Conservation (phyloP, 1,139 yeast species). For the Candida dubliniensis region DNA sequence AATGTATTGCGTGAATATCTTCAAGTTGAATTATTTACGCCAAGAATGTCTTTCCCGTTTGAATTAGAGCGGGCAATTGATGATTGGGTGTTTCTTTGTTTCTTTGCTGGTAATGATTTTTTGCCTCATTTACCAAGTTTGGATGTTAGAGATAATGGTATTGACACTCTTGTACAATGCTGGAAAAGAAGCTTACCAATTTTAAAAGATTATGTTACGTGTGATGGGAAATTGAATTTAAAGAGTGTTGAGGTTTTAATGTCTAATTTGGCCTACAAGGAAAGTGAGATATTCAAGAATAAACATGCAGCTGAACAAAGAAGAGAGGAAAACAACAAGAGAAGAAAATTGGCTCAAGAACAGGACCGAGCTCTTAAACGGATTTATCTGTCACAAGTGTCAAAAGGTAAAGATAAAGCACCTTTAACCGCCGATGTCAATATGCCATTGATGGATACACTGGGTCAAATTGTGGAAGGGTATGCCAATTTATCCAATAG, state of each 20-base stretch:
- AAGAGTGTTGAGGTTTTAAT: constrained; percentile 74
- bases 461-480: constrained; percentile 68
- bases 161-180: constrained; percentile 73
- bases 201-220: constrained; percentile 76
- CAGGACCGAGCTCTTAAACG: constrained; percentile 38
- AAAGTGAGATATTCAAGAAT: constrained; percentile 73
- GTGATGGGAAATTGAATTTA: constrained; percentile 82
- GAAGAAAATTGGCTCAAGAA: constrained; percentile 52
- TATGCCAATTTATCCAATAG: constrained; percentile 63
- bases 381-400: constrained; percentile 37
- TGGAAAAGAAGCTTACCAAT: constrained; percentile 77
- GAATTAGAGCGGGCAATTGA: constrained; percentile 95
- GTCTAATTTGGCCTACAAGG: constrained; percentile 65
- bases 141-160: constrained; percentile 93
- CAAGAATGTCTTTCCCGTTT: constrained; percentile 68
- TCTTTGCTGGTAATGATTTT: constrained; percentile 98
- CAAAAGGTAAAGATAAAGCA: constrained; percentile 74
- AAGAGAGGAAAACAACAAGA: constrained; percentile 60
- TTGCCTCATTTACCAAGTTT: constrained; percentile 93
- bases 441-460: constrained; percentile 73
- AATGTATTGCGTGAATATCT: constrained; percentile 86
- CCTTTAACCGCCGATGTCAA: constrained; percentile 70
- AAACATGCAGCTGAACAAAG: constrained; percentile 69
- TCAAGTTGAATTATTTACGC: constrained; percentile 74
- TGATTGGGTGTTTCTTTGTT: constrained; percentile 99